Evolutionary conservation across 2,329 filamentous ascomycete species (phyloP).

Genomic region (Didymella exigua): DNA sequence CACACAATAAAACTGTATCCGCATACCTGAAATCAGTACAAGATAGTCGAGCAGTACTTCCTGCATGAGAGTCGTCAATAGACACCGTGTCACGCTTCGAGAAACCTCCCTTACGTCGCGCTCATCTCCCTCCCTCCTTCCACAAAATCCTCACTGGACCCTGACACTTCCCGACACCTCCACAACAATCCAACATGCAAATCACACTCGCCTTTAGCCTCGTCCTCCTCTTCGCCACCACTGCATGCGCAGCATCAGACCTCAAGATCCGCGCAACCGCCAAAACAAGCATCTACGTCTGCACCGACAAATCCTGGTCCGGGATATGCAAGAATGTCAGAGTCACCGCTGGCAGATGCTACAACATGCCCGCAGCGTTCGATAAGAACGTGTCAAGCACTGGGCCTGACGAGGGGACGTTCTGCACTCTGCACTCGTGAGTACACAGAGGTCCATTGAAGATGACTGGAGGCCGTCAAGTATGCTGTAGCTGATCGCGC

Average conservation of each 20-base stretch:
- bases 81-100: constrained; percentile 1
- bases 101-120: constrained; percentile 4
- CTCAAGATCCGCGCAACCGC: not conserved
- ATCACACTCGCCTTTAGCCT: not conserved
- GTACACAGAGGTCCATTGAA: not conserved
- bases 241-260: not conserved
- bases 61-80: not conserved
- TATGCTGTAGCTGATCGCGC: not conserved
- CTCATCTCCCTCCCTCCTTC: not conserved
- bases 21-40: too few relatives aligned
- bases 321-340: constrained; percentile 27
- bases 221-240: not conserved
- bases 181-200: not conserved
- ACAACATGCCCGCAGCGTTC: constrained; percentile 18
- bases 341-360: constrained; percentile 6
- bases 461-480: not conserved
- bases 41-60: too few relatives aligned
- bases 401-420: constrained; percentile 29
- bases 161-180: not conserved
- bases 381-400: constrained; percentile 25
- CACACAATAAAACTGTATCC: not conserved
- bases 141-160: not conserved
- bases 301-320: constrained; percentile 20
- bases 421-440: constrained; percentile 31
- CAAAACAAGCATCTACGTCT: constrained; percentile 27